phyloP scores from a whole-genome alignment of 2,329 filamentous ascomycete species.

The Plenodomus lindquistii region DNA sequence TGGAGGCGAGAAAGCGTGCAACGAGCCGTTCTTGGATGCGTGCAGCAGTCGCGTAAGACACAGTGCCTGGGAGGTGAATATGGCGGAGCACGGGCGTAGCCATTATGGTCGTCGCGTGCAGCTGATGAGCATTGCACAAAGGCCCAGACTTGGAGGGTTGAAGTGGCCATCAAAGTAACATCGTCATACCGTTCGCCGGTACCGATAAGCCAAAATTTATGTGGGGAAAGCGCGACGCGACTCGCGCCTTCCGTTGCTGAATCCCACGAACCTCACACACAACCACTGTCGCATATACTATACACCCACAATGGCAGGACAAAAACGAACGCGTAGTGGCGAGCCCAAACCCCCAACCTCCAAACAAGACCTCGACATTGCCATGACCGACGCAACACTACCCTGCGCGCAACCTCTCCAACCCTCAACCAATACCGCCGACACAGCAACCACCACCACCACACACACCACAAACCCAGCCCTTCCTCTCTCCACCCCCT shows the following conservation, averaged over 20 bases:
- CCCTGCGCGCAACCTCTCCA: conserved; percentile 15
- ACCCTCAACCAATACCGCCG: conserved; percentile 11
- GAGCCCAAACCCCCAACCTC: conserved; percentile 4
- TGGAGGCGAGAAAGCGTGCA: conserved; percentile 62
- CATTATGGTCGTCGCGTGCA: conserved; percentile 17
- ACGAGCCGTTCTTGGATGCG: conserved; percentile 62
- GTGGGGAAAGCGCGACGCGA: conserved; percentile 15
- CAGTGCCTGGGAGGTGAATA: conserved; percentile 60
- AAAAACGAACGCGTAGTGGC: conserved; percentile 31
- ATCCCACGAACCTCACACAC: not conserved
- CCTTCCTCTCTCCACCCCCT: not conserved
- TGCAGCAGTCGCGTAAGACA: conserved; percentile 60
- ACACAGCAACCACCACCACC: not conserved
- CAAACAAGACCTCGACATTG: not conserved
- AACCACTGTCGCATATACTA: not conserved
- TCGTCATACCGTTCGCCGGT: too few species aligned
- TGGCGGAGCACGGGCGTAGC: conserved; percentile 63
- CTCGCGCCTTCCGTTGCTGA: not conserved
- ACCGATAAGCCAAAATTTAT: conserved; percentile 22
- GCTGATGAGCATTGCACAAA: conserved; percentile 1
- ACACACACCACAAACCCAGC: conserved; percentile 5
- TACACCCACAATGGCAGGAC: conserved; percentile 17
- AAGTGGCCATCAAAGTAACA: not conserved
- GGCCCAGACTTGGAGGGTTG: not conserved
- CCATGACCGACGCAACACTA: conserved; percentile 14